These are phyloP conservation scores for Neofusicoccum ribis DNA, from an alignment of 2,329 filamentous ascomycete species.

Conservation along the genomic window DNA sequence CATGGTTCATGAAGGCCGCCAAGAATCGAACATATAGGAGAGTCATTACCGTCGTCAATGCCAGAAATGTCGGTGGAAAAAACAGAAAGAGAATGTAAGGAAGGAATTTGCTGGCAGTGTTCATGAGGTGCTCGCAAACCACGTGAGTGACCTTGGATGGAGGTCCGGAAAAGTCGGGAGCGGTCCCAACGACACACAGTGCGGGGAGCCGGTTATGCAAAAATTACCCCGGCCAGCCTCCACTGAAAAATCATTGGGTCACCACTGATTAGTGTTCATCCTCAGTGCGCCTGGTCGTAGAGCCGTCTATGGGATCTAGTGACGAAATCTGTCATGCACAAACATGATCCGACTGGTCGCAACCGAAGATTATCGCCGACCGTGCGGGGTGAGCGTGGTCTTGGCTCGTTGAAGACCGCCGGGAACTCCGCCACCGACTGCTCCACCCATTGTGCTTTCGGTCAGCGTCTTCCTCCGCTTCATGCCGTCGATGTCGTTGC, in stretches of 20 bases:
- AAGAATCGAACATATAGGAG: slow-evolving; percentile 15
- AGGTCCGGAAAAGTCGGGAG: slow-evolving; percentile 9
- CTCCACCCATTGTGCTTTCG: slow-evolving; percentile 54
- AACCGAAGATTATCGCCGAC: slow-evolving; percentile 12
- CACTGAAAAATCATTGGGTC: not conserved
- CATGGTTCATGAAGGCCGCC: slow-evolving; percentile 17
- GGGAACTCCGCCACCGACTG: slow-evolving; percentile 33
- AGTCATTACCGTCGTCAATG: slow-evolving; percentile 21
- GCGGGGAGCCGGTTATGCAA: slow-evolving; percentile 7
- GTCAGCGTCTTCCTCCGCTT: slow-evolving; percentile 80
- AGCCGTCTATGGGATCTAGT: slow-evolving; percentile 20
- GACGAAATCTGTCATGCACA: slow-evolving; percentile 19
- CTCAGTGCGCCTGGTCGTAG: slow-evolving; percentile 13
- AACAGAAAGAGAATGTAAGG: not conserved
- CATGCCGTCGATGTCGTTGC: slow-evolving; percentile 61
- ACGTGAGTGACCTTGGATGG: slow-evolving; percentile 8
- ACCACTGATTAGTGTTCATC: slow-evolving; percentile 18
- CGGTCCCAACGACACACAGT: slow-evolving; percentile 5
- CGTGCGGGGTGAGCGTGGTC: slow-evolving; percentile 17
- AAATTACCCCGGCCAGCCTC: not conserved
- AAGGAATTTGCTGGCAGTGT: slow-evolving; percentile 10
- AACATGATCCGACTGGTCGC: slow-evolving; percentile 1
- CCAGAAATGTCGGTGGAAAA: slow-evolving; percentile 1
- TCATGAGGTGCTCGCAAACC: slow-evolving; percentile 13
- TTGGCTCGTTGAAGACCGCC: slow-evolving; percentile 25